Conservation (phyloP, 805 yeast genomes). For the Ogataea polymorpha region DNA sequence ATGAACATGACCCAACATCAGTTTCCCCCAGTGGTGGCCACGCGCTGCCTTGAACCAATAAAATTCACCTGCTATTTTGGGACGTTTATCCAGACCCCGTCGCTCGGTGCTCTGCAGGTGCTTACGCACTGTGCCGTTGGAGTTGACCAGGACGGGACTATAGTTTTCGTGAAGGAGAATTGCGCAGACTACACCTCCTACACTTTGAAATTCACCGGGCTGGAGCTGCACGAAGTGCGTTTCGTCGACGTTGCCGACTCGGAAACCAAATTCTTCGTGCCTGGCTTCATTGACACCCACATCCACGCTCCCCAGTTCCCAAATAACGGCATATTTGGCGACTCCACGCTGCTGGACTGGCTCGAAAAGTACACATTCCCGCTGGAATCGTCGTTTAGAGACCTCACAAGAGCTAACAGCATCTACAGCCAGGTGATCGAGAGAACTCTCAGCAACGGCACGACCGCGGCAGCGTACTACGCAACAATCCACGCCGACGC, state of each 20-base stretch:
- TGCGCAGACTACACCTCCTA: slow-evolving; percentile 15
- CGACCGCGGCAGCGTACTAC: slow-evolving; percentile 89
- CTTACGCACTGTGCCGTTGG: slow-evolving; percentile 57
- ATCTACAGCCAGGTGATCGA: slow-evolving; percentile 68
- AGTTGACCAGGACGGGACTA: slow-evolving; percentile 56
- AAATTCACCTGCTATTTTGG: slow-evolving; percentile 54
- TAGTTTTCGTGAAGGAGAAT: slow-evolving; percentile 33
- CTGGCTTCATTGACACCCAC: slow-evolving; percentile 82
- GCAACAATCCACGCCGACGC: slow-evolving; percentile 83
- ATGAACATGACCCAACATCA: slow-evolving; percentile 6
- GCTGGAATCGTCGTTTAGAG: slow-evolving; percentile 65
- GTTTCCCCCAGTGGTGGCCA: slow-evolving; percentile 14
- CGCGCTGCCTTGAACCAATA: slow-evolving; percentile 18
- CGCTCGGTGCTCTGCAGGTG: slow-evolving; percentile 53
- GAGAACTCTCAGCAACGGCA: slow-evolving; percentile 73
- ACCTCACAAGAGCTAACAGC: slow-evolving; percentile 49
- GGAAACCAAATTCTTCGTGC: slow-evolving; percentile 61
- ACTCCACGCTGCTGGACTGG: slow-evolving; percentile 87
- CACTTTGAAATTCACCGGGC: slow-evolving; percentile 11
- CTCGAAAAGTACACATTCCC: slow-evolving; percentile 85
- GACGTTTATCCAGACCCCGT: slow-evolving; percentile 71
- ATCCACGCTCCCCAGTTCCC: slow-evolving; percentile 86
- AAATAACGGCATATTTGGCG: slow-evolving; percentile 79
- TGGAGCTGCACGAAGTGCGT: slow-evolving; percentile 24
- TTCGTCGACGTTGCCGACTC: slow-evolving; percentile 36